Conservation (phyloP, 306 rosid species). For the Gleditsia sinensis region DNA sequence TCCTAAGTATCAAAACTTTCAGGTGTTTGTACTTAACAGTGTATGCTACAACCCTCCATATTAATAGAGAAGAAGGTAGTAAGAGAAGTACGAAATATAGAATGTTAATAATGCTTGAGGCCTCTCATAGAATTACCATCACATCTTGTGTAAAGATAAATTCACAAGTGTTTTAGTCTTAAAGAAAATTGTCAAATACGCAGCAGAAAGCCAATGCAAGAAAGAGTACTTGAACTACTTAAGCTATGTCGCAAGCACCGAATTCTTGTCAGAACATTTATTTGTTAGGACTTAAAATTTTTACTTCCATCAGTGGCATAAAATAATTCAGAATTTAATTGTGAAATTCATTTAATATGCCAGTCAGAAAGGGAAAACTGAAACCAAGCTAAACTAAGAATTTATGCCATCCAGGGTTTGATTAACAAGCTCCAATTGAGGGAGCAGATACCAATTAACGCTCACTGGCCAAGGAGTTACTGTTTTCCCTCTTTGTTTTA, state of each 20-base stretch:
- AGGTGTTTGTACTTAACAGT: background rate
- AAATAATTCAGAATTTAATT: conserved; percentile 14
- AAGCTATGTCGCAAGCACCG: conserved; percentile 11
- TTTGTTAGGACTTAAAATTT: background rate
- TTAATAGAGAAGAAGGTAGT: background rate
- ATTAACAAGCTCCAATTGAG: background rate
- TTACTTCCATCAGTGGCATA: background rate
- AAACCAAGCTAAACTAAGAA: background rate
- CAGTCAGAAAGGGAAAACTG: background rate
- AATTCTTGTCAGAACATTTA: background rate
- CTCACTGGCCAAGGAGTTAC: background rate
- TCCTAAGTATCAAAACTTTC: background rate
- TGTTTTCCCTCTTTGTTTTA: background rate
- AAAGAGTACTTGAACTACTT: background rate
- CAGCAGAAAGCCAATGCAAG: conserved; percentile 6
- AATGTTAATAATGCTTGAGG: background rate
- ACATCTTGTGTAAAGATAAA: background rate
- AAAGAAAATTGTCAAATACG: background rate
- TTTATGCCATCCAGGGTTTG: background rate
- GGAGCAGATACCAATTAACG: background rate
- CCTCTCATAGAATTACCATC: background rate
- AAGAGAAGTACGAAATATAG: background rate
- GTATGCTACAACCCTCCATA: background rate
- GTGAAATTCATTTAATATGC: background rate
- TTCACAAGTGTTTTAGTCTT: background rate